Conservation (phyloP, 106 monocot genomes). For the Dendrobium nobile region DNA sequence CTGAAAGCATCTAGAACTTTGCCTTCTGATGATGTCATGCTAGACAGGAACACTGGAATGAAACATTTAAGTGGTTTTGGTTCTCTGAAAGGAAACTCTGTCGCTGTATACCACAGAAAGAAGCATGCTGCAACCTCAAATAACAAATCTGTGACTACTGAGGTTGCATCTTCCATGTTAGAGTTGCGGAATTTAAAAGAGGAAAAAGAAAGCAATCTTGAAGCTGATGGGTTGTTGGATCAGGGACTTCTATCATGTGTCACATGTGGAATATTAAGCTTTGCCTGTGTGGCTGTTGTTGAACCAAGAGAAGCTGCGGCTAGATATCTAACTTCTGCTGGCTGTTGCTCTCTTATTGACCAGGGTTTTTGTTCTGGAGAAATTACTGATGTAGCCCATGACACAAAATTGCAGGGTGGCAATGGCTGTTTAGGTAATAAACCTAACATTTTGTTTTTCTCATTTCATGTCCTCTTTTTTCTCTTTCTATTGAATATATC, state of each 20-base stretch:
- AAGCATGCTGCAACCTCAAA: constrained; percentile 5
- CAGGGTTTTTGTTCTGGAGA: constrained; percentile 16
- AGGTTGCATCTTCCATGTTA: constrained; percentile 10
- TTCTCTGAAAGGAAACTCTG: constrained; percentile 24
- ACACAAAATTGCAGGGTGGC: background rate
- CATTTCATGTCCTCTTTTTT: background rate
- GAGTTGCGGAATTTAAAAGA: constrained; percentile 22
- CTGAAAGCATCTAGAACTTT: constrained; percentile 32
- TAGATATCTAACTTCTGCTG: constrained; percentile 47
- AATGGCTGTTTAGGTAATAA: constrained; percentile 5
- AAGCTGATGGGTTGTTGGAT: constrained; percentile 45
- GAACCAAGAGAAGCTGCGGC: constrained; percentile 60
- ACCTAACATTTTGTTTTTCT: background rate
- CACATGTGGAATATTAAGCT: constrained; percentile 89
- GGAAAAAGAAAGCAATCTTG: constrained; percentile 27
- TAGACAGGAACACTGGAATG: constrained; percentile 19
- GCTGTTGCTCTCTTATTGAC: constrained; percentile 34
- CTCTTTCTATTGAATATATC: background rate
- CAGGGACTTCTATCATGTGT: constrained; percentile 86
- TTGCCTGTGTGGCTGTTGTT: constrained; percentile 76
- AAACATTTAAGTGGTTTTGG: constrained; percentile 18
- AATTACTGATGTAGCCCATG: constrained; percentile 16
- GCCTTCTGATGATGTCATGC: constrained; percentile 22
- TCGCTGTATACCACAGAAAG: constrained; percentile 14
- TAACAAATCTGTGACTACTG: constrained; percentile 15